These are phyloP conservation scores for Chlorella sp. DNA, from an alignment of 139 green algal genomes.

Conservation along the genomic window DNA sequence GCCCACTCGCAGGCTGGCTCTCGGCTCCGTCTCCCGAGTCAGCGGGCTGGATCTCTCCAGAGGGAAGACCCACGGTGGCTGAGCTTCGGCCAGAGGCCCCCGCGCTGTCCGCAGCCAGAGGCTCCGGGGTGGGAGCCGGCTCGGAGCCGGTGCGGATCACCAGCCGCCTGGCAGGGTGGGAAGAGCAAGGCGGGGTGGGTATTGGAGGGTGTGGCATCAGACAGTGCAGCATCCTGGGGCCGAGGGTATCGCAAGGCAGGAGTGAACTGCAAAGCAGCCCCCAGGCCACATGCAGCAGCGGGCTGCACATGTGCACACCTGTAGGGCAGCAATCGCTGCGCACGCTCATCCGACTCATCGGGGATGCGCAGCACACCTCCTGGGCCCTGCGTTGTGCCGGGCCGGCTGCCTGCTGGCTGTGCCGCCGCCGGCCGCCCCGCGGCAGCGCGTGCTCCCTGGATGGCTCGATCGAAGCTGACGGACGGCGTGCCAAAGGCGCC, in stretches of 20 bases:
- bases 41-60: slow-evolving; percentile 21
- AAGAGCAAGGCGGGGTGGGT: too few species aligned
- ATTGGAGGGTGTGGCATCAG: too few species aligned
- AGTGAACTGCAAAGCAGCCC: too few species aligned
- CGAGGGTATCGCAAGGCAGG: too few species aligned
- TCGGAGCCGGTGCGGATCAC: slow-evolving; percentile 34
- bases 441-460: background rate
- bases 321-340: slow-evolving; percentile 37
- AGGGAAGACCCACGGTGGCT: background rate
- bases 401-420: too few species aligned
- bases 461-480: background rate
- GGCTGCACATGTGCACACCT: background rate
- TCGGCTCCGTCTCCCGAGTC: background rate
- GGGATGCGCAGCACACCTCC: slow-evolving; percentile 27
- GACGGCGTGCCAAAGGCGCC: background rate
- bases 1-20: background rate
- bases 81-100: background rate
- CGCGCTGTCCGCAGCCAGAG: background rate
- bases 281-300: too few species aligned
- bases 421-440: background rate
- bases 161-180: slow-evolving; percentile 14
- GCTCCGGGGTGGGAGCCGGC: background rate
- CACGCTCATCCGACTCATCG: background rate
- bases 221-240: too few species aligned
- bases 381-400: too few species aligned